Base-by-base conservation (phyloP, 139 green algal species). In the Tetraselmis chui region DNA sequence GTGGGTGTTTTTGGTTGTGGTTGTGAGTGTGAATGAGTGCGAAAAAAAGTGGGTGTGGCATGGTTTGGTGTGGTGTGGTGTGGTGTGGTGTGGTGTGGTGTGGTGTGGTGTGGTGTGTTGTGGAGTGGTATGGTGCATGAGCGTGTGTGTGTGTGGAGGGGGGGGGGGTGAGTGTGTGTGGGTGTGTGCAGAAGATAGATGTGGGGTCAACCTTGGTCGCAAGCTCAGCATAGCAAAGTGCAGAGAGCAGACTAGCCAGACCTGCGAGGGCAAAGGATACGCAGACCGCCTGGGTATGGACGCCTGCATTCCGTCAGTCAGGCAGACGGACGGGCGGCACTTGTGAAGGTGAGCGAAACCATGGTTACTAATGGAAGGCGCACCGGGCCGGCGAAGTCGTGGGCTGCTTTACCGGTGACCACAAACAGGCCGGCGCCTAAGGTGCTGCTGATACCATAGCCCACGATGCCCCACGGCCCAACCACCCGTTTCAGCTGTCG, bases 341-440 rank as follows among this genome's bases (percentile, higher is more conserved):
- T n/a, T n/a, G n/a, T n/a, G n/a, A n/a, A n/a, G n/a, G n/a, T n/a
- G n/a, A n/a, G n/a, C n/a, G n/a, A n/a, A n/a, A n/a, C n/a, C n/a
- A n/a, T n/a, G n/a, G n/a, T n/a, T n/a, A n/a, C n/a, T n/a, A n/a
- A n/a, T n/a, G 45, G 74, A 22, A 29, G 74, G 74, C 74, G 74
- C 74, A 29, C 26, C 74, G 25, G 25, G n/a, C 79, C 79, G 2
- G 79, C 79, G 22, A 76, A 82, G 31, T 75, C 28, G 31, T 76
- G 32, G 31, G 79, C 79, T 2, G 79, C 79, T 2, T 76, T 28
- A 23, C 79, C 79, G 2, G 79, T 83, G 22, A 83, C 58, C 25
- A 83, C 79, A 59, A 83, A 83, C 2, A 83, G 79, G 59, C 79
- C 79, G 2, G 79, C 79, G 24, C 79, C 79, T 1, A 83, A 26